Conservation (phyloP, 495 filamentous ascomycete genomes). For the Podospora tetraspora region DNA sequence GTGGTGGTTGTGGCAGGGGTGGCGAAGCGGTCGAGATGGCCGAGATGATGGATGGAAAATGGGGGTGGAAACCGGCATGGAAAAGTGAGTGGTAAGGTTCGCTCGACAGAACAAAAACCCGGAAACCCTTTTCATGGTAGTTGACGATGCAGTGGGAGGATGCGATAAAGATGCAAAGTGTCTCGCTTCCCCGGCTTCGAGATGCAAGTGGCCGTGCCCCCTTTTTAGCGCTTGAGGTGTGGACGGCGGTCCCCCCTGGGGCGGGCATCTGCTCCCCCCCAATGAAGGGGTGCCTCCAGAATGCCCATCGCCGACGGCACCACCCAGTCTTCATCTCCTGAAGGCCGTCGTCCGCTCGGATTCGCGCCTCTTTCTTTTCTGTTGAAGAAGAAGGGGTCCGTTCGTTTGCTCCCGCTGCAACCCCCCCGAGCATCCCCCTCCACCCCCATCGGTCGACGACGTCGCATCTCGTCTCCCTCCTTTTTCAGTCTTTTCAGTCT, state of each 20-base stretch:
- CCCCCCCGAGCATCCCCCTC: background rate
- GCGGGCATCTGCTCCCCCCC: background rate
- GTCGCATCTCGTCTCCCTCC: background rate
- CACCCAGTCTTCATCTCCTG: background rate
- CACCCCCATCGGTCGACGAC: background rate
- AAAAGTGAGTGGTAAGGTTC: background rate
- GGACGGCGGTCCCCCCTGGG: background rate
- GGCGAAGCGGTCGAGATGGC: too few relatives aligned
- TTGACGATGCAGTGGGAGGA: background rate
- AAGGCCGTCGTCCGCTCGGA: background rate
- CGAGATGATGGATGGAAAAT: background rate
- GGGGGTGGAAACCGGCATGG: background rate
- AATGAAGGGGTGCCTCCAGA: background rate
- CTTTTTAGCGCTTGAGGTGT: background rate
- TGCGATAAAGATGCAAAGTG: background rate
- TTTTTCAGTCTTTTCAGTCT: background rate
- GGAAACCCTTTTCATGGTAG: background rate
- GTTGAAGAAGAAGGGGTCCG: background rate
- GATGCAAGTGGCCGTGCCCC: background rate
- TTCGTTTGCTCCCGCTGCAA: constrained; percentile 1
- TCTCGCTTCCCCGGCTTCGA: background rate
- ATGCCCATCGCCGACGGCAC: background rate
- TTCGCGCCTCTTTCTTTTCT: background rate
- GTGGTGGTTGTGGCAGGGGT: background rate
- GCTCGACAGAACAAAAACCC: background rate